Percentiles rank a stretch among this genome's conserved stretches.
These are phyloP conservation scores for Juncus effusus DNA, from an alignment of 176 grass and related monocot genomes.

Conservation along the genomic window DNA sequence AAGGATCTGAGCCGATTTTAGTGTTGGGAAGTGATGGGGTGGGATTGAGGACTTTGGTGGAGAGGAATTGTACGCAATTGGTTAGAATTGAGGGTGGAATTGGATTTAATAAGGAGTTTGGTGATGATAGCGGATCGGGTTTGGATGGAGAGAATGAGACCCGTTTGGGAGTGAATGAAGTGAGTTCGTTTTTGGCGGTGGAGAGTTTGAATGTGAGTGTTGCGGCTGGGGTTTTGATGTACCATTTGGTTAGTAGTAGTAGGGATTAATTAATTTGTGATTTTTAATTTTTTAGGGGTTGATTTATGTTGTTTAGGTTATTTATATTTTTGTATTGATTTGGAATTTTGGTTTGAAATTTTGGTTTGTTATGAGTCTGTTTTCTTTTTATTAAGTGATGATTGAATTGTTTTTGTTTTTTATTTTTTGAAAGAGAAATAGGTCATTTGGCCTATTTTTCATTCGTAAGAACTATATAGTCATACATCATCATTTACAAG, in stretches of 20 bases:
- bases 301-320: too few relatives aligned
- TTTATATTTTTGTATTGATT: too few relatives aligned
- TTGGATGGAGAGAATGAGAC: constrained; percentile 10
- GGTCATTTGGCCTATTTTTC: too few relatives aligned
- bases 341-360: too few relatives aligned
- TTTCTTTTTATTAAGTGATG: too few relatives aligned
- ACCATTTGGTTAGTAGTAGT: constrained; percentile 64
- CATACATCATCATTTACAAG: too few relatives aligned
- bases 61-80: constrained; percentile 76
- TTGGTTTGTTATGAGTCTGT: too few relatives aligned
- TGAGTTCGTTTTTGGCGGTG: constrained; percentile 75
- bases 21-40: constrained; percentile 97
- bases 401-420: too few relatives aligned
- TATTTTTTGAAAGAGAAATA: too few relatives aligned
- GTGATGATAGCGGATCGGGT: constrained; percentile 31
- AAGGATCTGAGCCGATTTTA: constrained; percentile 54
- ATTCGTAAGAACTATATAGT: too few relatives aligned
- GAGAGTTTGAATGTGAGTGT: constrained; percentile 99
- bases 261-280: neutral
- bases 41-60: constrained; percentile 78
- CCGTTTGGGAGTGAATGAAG: constrained; percentile 19
- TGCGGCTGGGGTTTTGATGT: constrained; percentile 90
- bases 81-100: constrained; percentile 68
- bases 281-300: neutral
- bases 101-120: constrained; percentile 22